Base-by-base conservation (phyloP, 129 eudicot genomes). In the Apium graveolens region DNA sequence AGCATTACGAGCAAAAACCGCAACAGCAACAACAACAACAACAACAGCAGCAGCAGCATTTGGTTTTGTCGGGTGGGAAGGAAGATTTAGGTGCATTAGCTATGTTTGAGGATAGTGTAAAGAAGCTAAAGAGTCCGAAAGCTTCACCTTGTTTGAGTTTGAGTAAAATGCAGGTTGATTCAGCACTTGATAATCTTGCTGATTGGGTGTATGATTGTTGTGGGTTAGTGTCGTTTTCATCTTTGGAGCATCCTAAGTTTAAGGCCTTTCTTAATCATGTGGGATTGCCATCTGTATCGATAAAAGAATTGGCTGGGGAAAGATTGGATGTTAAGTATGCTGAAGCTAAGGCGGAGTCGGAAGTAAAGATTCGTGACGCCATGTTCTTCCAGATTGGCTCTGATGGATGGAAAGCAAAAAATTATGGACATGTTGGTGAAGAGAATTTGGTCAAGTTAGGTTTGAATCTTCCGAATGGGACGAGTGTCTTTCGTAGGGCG, bases 11-110 rank as follows among this genome's bases (percentile, higher is more conserved):
- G 12, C 88, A 80, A 24, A 60, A 60, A 60, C 68, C 68, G 2
- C 48, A 44, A 11, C 48, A 38, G 37, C 70, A 79, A 35, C 37
- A 35, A 3, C 37, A 35, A 35, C n/a, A n/a, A 26, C 78, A 81
- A 0, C 88, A 82, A 10, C 87, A 76, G 0, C 88, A 81, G 11
- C 88, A 80, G 14, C 85, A 83, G 68, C 90, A 83, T 72, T 80
- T 85, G 88, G 79, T 85, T 84, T 76, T 90, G 73, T 92, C 92
- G 13, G 99, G 99, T 27, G 97, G 97, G 29, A 90, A 84, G 74
- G 93, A 96, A 66, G 99, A 92, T 86, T 90, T 96, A 76, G 97
- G 96, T 7, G 93, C 97, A 34, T 79, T 90, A 37, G 98, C 97
- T 6, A 88, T 86, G 94, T 75, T 96, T 41, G 99, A 96, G 83